These are phyloP conservation scores for Saccharomyces uvarum DNA, from an alignment of 1,139 yeast species.

Conservation along the genomic window DNA sequence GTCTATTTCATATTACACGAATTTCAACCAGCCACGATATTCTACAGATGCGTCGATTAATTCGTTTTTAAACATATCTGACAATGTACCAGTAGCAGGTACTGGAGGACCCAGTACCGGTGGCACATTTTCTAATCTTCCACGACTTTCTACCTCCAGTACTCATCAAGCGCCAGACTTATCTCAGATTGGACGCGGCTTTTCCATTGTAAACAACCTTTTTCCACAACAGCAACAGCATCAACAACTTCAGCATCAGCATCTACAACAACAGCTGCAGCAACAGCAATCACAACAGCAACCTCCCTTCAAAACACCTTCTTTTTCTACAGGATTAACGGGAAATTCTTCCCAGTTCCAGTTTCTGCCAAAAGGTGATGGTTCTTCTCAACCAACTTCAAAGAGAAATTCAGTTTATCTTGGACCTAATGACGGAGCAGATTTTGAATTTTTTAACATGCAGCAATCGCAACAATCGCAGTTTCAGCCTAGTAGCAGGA, in stretches of 20 bases:
- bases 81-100: slow-evolving; percentile 7
- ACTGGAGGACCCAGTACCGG: slow-evolving; percentile 19
- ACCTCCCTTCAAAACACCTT: slow-evolving; percentile 5
- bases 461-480: slow-evolving; percentile 7
- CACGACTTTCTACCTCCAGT: slow-evolving; percentile 2
- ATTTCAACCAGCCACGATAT: slow-evolving; percentile 23
- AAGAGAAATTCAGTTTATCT: slow-evolving; percentile 22
- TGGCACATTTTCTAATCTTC: not conserved
- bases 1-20: slow-evolving; percentile 25
- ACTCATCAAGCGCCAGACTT: slow-evolving; percentile 13
- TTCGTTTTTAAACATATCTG: slow-evolving; percentile 18
- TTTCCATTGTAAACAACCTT: slow-evolving; percentile 33
- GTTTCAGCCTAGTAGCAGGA: slow-evolving; percentile 7
- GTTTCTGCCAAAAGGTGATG: slow-evolving; percentile 2
- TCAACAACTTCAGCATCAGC: slow-evolving; percentile 11
- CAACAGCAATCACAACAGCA: slow-evolving; percentile 11
- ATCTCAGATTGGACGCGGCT: slow-evolving; percentile 31
- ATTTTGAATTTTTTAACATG: slow-evolving; percentile 18
- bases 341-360: not conserved
- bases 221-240: slow-evolving; percentile 17
- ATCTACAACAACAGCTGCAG: slow-evolving; percentile 14
- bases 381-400: slow-evolving; percentile 15
- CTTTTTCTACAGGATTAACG: slow-evolving; percentile 2
- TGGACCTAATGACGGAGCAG: slow-evolving; percentile 17
- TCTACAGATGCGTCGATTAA: slow-evolving; percentile 23